Evolutionary conservation across 345 rosid genomes (phyloP).

Genomic region (Sapria himalayana): DNA sequence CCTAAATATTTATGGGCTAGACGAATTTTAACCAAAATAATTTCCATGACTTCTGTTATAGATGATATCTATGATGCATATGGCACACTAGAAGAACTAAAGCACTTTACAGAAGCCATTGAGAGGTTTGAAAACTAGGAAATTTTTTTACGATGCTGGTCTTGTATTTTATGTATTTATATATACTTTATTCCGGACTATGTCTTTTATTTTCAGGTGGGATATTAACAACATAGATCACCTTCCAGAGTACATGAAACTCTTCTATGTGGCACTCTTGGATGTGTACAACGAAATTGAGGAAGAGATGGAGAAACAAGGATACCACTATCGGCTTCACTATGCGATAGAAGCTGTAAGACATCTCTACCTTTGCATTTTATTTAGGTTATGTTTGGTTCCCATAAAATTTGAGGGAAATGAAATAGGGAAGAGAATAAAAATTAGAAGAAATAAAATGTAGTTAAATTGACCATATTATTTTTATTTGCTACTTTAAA

Average conservation of each 20-base stretch:
- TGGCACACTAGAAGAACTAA: conserved; percentile 10
- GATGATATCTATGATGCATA: conserved; percentile 15
- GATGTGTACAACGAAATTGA: conserved; percentile 27
- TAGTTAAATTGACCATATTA: no score
- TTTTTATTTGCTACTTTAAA: no score
- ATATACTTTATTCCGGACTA: no score
- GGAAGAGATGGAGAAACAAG: conserved; percentile 18
- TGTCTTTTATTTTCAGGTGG: conserved; percentile 17
- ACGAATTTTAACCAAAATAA: conserved; percentile 1
- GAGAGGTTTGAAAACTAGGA: conserved; percentile 5
- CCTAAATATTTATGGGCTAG: conserved; percentile 2
- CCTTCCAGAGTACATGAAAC: conserved; percentile 23
- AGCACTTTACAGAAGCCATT: conserved; percentile 7
- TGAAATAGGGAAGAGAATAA: no score
- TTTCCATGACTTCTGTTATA: conserved; percentile 5
- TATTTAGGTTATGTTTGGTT: background rate
- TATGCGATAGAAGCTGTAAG: conserved; percentile 16
- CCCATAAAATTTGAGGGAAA: no score
- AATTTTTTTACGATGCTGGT: no score
- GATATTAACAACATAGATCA: conserved; percentile 12
- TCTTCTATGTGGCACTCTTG: conserved; percentile 19
- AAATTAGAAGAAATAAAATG: background rate
- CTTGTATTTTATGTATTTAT: no score
- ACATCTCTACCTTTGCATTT: background rate
- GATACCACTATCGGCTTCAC: conserved; percentile 8